These are phyloP conservation scores for Coemansia sp. DNA, from an alignment of 192 early-diverging fungal genomes.

Conservation along the genomic window DNA sequence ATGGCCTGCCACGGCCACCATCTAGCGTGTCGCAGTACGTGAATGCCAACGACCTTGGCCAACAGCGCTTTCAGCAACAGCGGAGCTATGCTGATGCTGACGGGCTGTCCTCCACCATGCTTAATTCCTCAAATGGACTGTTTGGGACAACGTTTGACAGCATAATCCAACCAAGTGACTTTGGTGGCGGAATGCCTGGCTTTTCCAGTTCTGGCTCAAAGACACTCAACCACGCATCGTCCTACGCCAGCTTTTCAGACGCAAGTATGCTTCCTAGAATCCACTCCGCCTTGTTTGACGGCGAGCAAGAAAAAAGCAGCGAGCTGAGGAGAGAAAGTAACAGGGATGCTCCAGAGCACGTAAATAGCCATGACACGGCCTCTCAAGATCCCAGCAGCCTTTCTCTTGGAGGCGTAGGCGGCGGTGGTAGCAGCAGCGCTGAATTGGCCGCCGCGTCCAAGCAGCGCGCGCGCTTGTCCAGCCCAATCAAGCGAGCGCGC, in stretches of 20 bases:
- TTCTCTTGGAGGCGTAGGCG: not conserved
- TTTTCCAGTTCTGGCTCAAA: constrained; percentile 1
- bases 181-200: not conserved
- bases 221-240: not conserved
- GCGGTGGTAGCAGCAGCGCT: not conserved
- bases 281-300: constrained; percentile 58
- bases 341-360: not conserved
- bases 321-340: constrained; percentile 30
- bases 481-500: constrained; percentile 42
- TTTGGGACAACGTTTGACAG: constrained; percentile 15
- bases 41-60: not conserved
- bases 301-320: constrained; percentile 57
- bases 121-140: constrained; percentile 3
- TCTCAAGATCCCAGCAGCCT: not conserved
- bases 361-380: not conserved
- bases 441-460: constrained; percentile 14
- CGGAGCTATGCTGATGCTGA: not conserved
- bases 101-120: not conserved
- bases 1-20: constrained; percentile 4
- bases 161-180: not conserved
- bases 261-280: constrained; percentile 45
- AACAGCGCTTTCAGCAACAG: constrained; percentile 1
- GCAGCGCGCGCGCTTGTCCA: constrained; percentile 21
- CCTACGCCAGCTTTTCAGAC: constrained; percentile 17
- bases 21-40: constrained; percentile 16